Evolutionary conservation across 139 green algal species (phyloP).

Genomic region (Picochlorum sp.): DNA sequence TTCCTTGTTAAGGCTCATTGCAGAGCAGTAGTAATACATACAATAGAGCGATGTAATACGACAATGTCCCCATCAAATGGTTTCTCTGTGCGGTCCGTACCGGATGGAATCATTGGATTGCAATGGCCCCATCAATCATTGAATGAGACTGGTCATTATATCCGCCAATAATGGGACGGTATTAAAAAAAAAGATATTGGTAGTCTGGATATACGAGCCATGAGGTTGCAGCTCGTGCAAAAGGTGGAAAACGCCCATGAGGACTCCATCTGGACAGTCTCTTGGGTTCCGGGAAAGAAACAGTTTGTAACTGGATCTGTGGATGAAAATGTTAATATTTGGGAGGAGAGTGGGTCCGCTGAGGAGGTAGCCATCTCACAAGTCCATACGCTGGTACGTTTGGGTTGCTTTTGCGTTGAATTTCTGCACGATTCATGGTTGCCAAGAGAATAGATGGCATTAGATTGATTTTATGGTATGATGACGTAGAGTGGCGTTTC

Average conservation of each 20-base stretch:
- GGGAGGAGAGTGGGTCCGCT: conserved; percentile 33
- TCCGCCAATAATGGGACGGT: too few species aligned
- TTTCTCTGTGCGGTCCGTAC: too few species aligned
- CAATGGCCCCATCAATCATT: background rate
- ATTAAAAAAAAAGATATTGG: too few species aligned
- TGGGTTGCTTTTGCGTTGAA: conserved; percentile 2
- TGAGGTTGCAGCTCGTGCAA: conserved; percentile 41
- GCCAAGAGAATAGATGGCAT: background rate
- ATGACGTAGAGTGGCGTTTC: conserved; percentile 27
- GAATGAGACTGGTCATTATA: background rate
- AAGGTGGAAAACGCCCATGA: conserved; percentile 62
- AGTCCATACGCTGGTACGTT: conserved; percentile 20
- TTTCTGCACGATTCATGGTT: too few species aligned
- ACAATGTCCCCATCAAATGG: too few species aligned
- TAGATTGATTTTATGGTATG: background rate
- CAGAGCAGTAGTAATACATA: background rate
- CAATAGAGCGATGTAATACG: too few species aligned
- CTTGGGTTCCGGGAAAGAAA: conserved; percentile 49
- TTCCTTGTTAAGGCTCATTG: conserved; percentile 12
- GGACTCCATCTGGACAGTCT: conserved; percentile 65
- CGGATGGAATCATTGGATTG: too few species aligned
- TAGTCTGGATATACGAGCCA: background rate
- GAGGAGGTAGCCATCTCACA: conserved; percentile 23
- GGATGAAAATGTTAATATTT: conserved; percentile 76
- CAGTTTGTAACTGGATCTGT: conserved; percentile 68